Evolutionary conservation across 2,329 filamentous ascomycete genomes (phyloP).

Genomic region (Hypoxylon sp.): DNA sequence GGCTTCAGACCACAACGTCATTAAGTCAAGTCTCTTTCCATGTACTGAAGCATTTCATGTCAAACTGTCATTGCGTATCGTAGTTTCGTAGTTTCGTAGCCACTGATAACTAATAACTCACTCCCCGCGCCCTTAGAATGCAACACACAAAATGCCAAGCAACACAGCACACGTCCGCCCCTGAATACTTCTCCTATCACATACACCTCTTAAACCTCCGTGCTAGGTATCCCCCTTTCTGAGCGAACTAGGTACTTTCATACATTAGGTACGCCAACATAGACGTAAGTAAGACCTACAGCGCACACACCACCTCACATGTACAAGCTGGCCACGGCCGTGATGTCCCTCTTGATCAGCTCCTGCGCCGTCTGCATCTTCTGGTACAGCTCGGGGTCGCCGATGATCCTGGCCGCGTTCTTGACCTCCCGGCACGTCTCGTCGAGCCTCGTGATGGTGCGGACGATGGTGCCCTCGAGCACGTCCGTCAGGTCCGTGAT

Average conservation of each 20-base stretch:
- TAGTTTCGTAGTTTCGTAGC: not conserved
- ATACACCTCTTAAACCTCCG: not conserved
- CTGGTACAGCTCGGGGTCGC: slow-evolving; percentile 88
- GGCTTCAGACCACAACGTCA: too few relatives aligned
- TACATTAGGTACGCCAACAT: not conserved
- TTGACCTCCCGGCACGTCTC: slow-evolving; percentile 98
- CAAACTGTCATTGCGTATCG: too few relatives aligned
- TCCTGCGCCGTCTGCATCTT: slow-evolving; percentile 99
- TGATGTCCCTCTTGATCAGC: slow-evolving; percentile 96
- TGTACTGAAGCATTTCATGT: too few relatives aligned
- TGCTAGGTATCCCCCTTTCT: not conserved
- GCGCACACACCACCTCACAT: slow-evolving; percentile 61
- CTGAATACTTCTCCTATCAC: not conserved
- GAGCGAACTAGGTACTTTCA: not conserved
- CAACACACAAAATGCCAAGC: not conserved
- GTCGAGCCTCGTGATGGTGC: slow-evolving; percentile 91
- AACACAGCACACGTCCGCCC: not conserved
- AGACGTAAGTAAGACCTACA: not conserved
- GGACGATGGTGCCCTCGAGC: slow-evolving; percentile 94
- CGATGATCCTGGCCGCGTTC: slow-evolving; percentile 94
- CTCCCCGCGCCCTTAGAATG: slow-evolving; percentile 8
- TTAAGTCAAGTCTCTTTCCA: too few relatives aligned
- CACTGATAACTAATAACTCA: too few relatives aligned
- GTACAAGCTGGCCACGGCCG: slow-evolving; percentile 86
- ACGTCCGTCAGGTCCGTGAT: slow-evolving; percentile 97